Conservation (phyloP, 257 asterid genomes). For the Schizonepeta tenuifolia region DNA sequence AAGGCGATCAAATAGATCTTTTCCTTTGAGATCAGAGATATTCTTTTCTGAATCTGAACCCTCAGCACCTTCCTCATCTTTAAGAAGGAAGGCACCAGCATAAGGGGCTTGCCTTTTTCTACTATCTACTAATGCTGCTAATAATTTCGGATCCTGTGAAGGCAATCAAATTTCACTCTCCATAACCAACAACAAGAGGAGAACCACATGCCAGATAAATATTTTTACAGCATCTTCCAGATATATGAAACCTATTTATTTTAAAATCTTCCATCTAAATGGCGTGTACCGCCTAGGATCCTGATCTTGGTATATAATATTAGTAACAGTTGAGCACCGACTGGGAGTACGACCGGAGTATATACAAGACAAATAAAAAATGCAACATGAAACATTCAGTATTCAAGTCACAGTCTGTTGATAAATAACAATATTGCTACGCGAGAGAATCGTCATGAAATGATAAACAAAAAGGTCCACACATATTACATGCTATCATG, state of each 20-base stretch:
- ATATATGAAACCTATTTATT: neutral
- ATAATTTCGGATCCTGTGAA: slow-evolving; percentile 89
- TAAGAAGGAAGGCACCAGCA: slow-evolving; percentile 95
- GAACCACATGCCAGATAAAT: slow-evolving; percentile 7
- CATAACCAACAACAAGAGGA: slow-evolving; percentile 7
- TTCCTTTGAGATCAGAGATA: slow-evolving; percentile 79
- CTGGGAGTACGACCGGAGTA: slow-evolving; percentile 8
- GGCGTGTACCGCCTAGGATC: slow-evolving; percentile 9
- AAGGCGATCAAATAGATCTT: slow-evolving; percentile 79
- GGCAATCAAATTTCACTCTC: slow-evolving; percentile 29
- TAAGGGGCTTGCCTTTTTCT: slow-evolving; percentile 96
- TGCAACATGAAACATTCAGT: slow-evolving; percentile 13
- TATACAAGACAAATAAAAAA: slow-evolving; percentile 21
- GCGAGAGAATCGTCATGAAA: slow-evolving; percentile 8
- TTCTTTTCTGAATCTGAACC: slow-evolving; percentile 77
- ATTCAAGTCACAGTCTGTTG: slow-evolving; percentile 2
- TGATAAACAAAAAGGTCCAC: neutral
- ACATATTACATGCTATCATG: neutral
- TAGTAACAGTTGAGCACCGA: slow-evolving; percentile 6
- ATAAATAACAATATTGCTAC: neutral
- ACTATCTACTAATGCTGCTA: slow-evolving; percentile 90
- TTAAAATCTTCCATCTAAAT: neutral
- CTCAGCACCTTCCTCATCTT: slow-evolving; percentile 80
- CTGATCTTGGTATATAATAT: neutral
- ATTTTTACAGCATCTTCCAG: slow-evolving; percentile 3